Base-by-base conservation (phyloP, 1,284 basidiomycete genomes). In the Filobasidium uniguttulatum region DNA sequence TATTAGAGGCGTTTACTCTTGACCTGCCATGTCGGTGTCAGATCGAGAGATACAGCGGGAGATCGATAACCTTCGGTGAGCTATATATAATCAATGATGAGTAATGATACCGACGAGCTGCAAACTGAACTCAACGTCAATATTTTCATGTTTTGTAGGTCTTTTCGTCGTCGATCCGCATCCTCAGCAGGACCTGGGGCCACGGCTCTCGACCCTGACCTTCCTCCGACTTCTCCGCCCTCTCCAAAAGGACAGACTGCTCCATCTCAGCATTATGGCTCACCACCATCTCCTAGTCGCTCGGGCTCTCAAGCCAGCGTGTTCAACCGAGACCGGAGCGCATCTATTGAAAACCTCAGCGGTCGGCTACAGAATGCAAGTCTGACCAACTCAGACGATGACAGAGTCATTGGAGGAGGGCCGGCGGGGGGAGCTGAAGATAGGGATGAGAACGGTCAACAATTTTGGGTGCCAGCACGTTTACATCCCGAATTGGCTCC, bases 401-500 rank as follows among this genome's bases (percentile, higher is more conserved):
- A 50, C 19, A 23, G 48, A 23, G 41, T 43, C 10, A 37, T 50
- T 23, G 48, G 35, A 22, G n/a, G 43, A 17, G 41, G 41, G 26
- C 45, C 8, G 53, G 43, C 15, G 46, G 47, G 5, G 41, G 29
- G 9, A 34, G 31, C 44, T 12, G 46, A 31, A 8, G 33, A 36
- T 5, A 31, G 33, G 7, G 46, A 56, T 60, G 83, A 87, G 70
- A 81, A 82, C 8, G 79, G 80, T 60, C 81, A 87, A 68, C 79
- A 96, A 54, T 97, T 96, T 73, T 98, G 93, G 93, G 88, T 98
- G 15, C 93, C 93, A 34, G 93, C 93, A 14, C 80, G 84, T 50
- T 74, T 96, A 20, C 93, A 98, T 65, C 94, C 93, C 19, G 93
- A 98, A 72, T 85, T 98, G 63, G 93, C 91, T 1, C 94, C 94